Evolutionary conservation across 495 filamentous ascomycete genomes (phyloP).

Genomic region (Penicillium taxi): DNA sequence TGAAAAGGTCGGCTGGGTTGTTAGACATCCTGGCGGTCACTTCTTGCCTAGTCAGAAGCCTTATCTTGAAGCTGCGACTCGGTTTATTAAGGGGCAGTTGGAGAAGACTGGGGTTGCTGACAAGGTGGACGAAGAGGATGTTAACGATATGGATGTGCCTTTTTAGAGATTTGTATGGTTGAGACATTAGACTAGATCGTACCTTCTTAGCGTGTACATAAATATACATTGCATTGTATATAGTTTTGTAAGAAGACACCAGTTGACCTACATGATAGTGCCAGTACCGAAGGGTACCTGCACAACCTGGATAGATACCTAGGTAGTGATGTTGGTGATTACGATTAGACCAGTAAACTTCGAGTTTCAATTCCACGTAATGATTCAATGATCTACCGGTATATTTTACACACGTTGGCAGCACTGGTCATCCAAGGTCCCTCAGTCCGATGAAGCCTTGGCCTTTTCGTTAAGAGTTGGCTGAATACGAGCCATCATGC

Average conservation of each 20-base stretch:
- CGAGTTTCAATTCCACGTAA: no score
- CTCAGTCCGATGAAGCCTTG: slow-evolving; percentile 39
- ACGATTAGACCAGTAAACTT: no score
- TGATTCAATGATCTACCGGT: slow-evolving; percentile 27
- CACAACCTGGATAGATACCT: no score
- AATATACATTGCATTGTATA: background rate
- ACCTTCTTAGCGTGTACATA: slow-evolving; percentile 1
- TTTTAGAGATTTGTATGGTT: slow-evolving; percentile 35
- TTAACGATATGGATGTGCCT: slow-evolving; percentile 61
- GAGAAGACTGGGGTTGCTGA: slow-evolving; percentile 19
- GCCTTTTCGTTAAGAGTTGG: slow-evolving; percentile 53
- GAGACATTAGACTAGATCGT: slow-evolving; percentile 7
- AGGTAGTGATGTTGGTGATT: no score
- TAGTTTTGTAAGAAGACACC: no score
- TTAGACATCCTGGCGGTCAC: slow-evolving; percentile 89
- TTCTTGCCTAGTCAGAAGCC: slow-evolving; percentile 77
- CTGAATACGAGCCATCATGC: slow-evolving; percentile 98
- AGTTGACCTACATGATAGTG: no score
- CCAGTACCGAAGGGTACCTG: no score
- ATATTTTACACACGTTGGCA: slow-evolving; percentile 28
- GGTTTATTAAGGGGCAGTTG: slow-evolving; percentile 61
- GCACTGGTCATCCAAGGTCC: slow-evolving; percentile 4
- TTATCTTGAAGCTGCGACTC: slow-evolving; percentile 65
- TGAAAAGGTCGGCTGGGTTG: slow-evolving; percentile 49
- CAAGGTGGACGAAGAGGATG: slow-evolving; percentile 42